Percentiles rank a stretch among this genome's conserved stretches.
Evolutionary conservation across 495 filamentous ascomycete genomes (phyloP).

Genomic region (Penicillium waksmanii): DNA sequence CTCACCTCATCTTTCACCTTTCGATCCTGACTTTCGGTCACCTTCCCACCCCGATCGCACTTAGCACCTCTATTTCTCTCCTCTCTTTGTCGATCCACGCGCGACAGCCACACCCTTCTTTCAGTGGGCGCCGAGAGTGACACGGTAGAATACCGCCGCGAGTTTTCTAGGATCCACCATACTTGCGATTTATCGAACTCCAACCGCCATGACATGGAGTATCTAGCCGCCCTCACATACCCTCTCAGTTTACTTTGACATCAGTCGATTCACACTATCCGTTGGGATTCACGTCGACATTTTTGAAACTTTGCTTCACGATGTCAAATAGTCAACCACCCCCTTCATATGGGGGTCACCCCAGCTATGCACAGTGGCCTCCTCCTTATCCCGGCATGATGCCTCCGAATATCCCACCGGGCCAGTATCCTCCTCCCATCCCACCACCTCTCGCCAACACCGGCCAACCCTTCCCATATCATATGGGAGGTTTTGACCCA

Average conservation of each 20-base stretch:
- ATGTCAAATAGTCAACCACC: constrained; percentile 64
- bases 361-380: constrained; percentile 42
- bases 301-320: constrained; percentile 9
- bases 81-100: background rate
- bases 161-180: no score
- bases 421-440: constrained; percentile 17
- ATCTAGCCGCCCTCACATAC: background rate
- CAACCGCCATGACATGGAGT: constrained; percentile 7
- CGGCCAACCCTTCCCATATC: constrained; percentile 23
- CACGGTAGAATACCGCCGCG: no score
- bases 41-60: background rate
- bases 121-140: no score
- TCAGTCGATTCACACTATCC: background rate
- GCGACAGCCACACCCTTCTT: no score
- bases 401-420: constrained; percentile 27
- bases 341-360: constrained; percentile 52
- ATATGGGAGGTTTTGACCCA: constrained; percentile 22
- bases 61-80: background rate
- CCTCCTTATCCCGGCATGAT: constrained; percentile 29
- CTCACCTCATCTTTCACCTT: constrained; percentile 2
- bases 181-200: background rate
- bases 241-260: background rate
- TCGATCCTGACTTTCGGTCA: background rate
- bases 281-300: background rate
- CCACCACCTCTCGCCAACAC: constrained; percentile 16